Base-by-base conservation (phyloP, 139 green algal species). In the Astrephomene gubernaculifera region DNA sequence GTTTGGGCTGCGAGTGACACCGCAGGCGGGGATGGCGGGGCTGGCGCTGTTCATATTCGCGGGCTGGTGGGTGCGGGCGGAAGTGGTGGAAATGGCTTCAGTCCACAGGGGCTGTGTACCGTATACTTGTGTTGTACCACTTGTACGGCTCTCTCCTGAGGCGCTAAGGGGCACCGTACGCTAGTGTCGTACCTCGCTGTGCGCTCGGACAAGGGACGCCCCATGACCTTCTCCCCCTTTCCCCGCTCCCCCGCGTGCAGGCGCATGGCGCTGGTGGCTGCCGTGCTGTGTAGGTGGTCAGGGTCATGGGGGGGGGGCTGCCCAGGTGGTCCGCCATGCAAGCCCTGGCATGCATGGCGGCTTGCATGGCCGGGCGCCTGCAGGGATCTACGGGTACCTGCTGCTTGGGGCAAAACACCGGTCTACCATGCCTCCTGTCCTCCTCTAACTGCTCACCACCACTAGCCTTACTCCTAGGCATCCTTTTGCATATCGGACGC, bases 1-100 rank as follows among this genome's bases (percentile, higher is more conserved):
- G 4, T 83, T 83, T 27, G 76, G 76, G 3, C 60, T 83, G 5
- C 43, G 60, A n/a, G 44, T 83, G 17, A 63, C 57, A 41, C 60
- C 57, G 19, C 57, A 73, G 27, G 53, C 61, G n/a, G 33, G 72
- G 7, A 39, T 72, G n/a, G 29, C 29, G 19, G 60, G 19, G 60
- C 29, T 45, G 1, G 35, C 27, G 22, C 57, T 71, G 60, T 57
- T 57, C 60, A 72, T 83, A 31, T 36, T 83, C 10, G 5, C 72
- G 2, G 76, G 76, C 41, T 73, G 60, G 76, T 83, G 60, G 24
- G 76, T 44, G 5, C 1, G 54, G 27, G 44, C 12, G 49, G 49
- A 25, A 17, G 12, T 12, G 49, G 17, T 57, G 49, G 49, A 17
- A 25, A 17, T 57, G 49, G 49, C 12, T 25, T 57, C 12, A 12